phyloP scores from a whole-genome alignment of 148 eudicot genomes.

The Amaranthus cruentus region DNA sequence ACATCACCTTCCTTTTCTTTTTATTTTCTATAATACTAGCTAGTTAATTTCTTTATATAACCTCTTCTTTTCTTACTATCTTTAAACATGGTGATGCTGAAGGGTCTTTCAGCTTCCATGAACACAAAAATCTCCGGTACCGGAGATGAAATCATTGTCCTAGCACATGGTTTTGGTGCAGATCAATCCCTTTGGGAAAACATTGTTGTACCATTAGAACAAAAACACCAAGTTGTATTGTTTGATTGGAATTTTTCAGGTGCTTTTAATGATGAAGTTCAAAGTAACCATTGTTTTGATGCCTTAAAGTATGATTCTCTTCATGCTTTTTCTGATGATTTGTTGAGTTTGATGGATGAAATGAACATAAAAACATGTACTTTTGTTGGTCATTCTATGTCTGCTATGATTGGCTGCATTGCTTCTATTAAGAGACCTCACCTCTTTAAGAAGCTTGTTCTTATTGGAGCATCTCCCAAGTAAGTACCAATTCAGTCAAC shows the following conservation, averaged over 20 bases:
- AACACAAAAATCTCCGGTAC: constrained; percentile 59
- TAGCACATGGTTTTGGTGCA: constrained; percentile 80
- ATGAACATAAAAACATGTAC: constrained; percentile 46
- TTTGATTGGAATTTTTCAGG: constrained; percentile 86
- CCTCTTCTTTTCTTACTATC: background rate
- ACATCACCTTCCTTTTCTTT: background rate
- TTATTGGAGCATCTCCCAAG: constrained; percentile 83
- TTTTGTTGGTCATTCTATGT: constrained; percentile 82
- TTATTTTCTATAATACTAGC: too few species aligned
- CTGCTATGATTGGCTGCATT: constrained; percentile 81
- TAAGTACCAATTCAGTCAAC: constrained; percentile 4
- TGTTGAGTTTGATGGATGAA: constrained; percentile 65
- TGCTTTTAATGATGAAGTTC: constrained; percentile 6
- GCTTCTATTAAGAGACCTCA: constrained; percentile 78
- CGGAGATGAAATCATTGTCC: constrained; percentile 47
- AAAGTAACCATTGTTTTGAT: constrained; percentile 30
- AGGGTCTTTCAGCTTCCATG: constrained; percentile 45
- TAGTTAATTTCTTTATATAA: background rate
- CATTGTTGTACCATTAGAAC: constrained; percentile 42
- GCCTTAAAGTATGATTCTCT: constrained; percentile 38
- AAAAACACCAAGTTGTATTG: constrained; percentile 38
- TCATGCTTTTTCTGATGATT: constrained; percentile 68
- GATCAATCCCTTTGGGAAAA: constrained; percentile 86
- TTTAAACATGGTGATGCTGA: constrained; percentile 40
- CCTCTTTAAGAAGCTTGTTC: constrained; percentile 64